A percentile compares a stretch with the other conserved stretches of the same genome.
These are phyloP conservation scores for Chrysopogon serrulatus DNA, from an alignment of 176 grass and related monocot species.

Conservation along the genomic window DNA sequence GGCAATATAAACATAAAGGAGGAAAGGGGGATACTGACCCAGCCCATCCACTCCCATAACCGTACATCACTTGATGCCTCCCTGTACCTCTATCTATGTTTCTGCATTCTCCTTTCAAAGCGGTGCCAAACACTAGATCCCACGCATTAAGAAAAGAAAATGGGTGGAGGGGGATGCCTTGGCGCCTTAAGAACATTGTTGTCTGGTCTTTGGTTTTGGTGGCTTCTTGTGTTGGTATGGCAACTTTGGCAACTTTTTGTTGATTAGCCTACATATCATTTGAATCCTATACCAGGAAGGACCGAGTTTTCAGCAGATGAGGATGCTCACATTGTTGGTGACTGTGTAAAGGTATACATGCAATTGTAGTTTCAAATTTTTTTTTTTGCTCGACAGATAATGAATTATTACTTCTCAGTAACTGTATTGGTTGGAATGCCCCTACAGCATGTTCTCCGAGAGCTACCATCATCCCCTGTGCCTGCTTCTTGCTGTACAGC, in stretches of 20 bases:
- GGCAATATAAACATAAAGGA: background rate
- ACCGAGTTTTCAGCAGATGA: conserved; percentile 80
- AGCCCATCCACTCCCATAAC: background rate
- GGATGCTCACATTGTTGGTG: conserved; percentile 94
- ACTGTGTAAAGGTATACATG: conserved; percentile 88
- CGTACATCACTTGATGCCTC: background rate
- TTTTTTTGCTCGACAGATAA: background rate
- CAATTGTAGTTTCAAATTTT: background rate
- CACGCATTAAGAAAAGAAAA: too few relatives aligned
- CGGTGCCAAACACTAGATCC: background rate
- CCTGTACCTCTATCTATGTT: background rate
- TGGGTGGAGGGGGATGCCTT: too few relatives aligned
- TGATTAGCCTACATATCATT: conserved; percentile 16
- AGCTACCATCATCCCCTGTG: conserved; percentile 96
- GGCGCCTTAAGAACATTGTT: background rate
- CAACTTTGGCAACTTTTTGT: background rate
- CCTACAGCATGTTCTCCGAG: conserved; percentile 88
- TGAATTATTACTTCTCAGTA: background rate
- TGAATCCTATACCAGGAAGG: conserved; percentile 62
- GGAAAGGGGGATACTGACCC: background rate
- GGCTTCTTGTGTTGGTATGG: background rate
- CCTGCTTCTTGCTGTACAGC: conserved; percentile 93
- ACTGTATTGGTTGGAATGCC: conserved; percentile 2
- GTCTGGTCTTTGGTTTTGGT: background rate
- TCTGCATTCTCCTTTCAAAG: background rate